These are phyloP conservation scores for Sarcodon aspratus DNA, from an alignment of 768 basidiomycete species.

Conservation along the genomic window DNA sequence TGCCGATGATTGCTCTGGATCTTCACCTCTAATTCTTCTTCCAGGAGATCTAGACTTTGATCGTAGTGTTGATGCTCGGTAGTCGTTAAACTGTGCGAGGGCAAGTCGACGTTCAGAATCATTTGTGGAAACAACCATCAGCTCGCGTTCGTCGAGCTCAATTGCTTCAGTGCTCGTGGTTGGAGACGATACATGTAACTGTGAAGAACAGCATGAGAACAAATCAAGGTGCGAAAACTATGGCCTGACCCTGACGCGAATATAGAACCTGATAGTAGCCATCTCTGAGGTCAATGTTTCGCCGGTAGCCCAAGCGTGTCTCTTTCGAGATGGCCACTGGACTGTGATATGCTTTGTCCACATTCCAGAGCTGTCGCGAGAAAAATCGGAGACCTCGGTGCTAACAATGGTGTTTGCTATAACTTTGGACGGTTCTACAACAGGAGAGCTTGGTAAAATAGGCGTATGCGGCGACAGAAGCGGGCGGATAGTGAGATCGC, in stretches of 20 bases:
- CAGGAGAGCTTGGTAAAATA: conserved; percentile 3
- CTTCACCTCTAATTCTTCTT: conserved; percentile 1
- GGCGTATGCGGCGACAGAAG: too few species aligned
- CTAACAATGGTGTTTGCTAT: conserved; percentile 43
- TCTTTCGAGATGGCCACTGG: conserved; percentile 63
- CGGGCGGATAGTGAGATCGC: background rate
- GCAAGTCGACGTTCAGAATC: conserved; percentile 58
- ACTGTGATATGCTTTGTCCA: conserved; percentile 58
- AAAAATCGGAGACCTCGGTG: conserved; percentile 36
- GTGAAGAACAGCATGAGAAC: conserved; percentile 6
- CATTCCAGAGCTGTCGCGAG: conserved; percentile 41
- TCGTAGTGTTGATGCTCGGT: conserved; percentile 8
- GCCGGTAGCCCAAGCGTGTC: conserved; percentile 69
- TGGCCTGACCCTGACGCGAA: conserved; percentile 49
- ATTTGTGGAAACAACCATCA: conserved; percentile 58
- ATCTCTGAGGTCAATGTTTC: conserved; percentile 62
- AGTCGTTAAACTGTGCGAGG: conserved; percentile 44
- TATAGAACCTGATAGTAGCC: conserved; percentile 57
- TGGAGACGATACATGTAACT: conserved; percentile 41
- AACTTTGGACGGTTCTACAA: conserved; percentile 20
- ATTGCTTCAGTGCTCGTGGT: conserved; percentile 46
- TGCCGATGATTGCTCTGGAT: background rate
- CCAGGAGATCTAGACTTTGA: conserved; percentile 12
- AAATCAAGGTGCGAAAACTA: conserved; percentile 7
- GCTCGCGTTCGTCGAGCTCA: conserved; percentile 59